phyloP scores from a whole-genome alignment of 176 grass and related monocot species.

The Aegilops bicornis region DNA sequence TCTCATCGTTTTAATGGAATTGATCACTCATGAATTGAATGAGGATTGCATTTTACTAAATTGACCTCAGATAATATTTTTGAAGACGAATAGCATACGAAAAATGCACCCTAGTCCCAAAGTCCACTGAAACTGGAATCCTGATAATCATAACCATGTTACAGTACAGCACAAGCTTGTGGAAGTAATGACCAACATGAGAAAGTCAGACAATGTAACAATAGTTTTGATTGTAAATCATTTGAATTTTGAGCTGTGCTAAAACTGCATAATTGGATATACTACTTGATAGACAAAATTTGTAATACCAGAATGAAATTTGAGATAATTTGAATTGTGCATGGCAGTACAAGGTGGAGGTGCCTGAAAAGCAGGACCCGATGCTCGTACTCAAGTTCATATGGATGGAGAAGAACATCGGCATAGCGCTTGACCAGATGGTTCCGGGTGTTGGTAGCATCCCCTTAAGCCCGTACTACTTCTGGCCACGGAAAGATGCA shows the following conservation, averaged over 20 bases:
- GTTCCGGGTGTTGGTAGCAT: conserved; percentile 66
- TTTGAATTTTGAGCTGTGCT: background rate
- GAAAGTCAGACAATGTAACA: background rate
- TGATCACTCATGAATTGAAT: background rate
- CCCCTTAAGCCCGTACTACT: conserved; percentile 82
- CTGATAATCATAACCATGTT: background rate
- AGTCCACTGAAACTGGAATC: background rate
- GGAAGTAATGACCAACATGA: background rate
- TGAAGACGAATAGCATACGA: background rate
- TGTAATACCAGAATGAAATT: background rate
- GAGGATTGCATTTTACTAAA: background rate
- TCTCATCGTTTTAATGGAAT: background rate
- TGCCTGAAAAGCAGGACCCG: conserved; percentile 54
- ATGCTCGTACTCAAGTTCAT: conserved; percentile 73
- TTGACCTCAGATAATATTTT: background rate
- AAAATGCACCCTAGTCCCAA: background rate
- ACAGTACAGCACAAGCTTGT: background rate
- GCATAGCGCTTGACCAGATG: conserved; percentile 63
- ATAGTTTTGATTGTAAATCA: background rate
- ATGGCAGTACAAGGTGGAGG: conserved; percentile 59
- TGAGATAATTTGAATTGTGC: background rate
- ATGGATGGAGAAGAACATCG: conserved; percentile 95
- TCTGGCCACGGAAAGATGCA: conserved; percentile 78
- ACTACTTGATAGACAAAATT: background rate
- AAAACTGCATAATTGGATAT: background rate